These are phyloP conservation scores for Diaporthe ampelina DNA, from an alignment of 2,329 filamentous ascomycete species.

Conservation along the genomic window DNA sequence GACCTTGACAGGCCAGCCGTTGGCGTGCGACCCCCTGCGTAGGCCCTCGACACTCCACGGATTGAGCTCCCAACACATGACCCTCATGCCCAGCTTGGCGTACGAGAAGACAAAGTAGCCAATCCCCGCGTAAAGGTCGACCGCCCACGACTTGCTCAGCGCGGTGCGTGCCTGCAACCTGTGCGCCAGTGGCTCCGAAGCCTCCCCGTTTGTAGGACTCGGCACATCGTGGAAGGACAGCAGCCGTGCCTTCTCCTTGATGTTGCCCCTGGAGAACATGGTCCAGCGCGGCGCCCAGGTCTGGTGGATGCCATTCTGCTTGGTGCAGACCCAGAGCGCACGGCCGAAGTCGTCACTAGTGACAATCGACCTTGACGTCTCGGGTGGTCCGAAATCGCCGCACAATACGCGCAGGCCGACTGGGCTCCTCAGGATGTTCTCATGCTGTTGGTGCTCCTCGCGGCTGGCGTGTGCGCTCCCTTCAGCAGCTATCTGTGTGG, in stretches of 20 bases:
- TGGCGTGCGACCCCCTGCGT: conserved; percentile 78
- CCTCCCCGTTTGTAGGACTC: background rate
- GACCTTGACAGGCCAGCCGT: conserved; percentile 75
- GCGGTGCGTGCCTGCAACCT: background rate
- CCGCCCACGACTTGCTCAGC: conserved; percentile 62
- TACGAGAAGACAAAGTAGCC: conserved; percentile 96
- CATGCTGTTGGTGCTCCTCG: conserved; percentile 48
- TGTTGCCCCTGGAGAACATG: conserved; percentile 94
- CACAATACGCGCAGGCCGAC: conserved; percentile 77
- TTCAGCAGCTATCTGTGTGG: background rate
- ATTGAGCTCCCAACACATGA: conserved; percentile 93
- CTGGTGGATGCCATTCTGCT: conserved; percentile 85
- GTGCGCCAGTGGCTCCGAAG: background rate
- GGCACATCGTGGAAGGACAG: conserved; percentile 63
- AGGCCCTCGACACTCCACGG: conserved; percentile 89
- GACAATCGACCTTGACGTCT: conserved; percentile 45
- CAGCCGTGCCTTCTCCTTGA: conserved; percentile 88
- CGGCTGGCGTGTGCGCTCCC: background rate
- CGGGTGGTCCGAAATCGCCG: conserved; percentile 79
- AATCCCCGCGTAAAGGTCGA: conserved; percentile 93
- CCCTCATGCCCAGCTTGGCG: conserved; percentile 76
- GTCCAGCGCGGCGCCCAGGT: conserved; percentile 91
- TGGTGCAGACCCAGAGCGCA: conserved; percentile 84
- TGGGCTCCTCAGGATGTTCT: conserved; percentile 83
- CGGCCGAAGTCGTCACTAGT: conserved; percentile 68